Percentiles rank a stretch among this genome's conserved stretches.
Evolutionary conservation across 306 rosid genomes (phyloP).

Genomic region (Quercus alba): DNA sequence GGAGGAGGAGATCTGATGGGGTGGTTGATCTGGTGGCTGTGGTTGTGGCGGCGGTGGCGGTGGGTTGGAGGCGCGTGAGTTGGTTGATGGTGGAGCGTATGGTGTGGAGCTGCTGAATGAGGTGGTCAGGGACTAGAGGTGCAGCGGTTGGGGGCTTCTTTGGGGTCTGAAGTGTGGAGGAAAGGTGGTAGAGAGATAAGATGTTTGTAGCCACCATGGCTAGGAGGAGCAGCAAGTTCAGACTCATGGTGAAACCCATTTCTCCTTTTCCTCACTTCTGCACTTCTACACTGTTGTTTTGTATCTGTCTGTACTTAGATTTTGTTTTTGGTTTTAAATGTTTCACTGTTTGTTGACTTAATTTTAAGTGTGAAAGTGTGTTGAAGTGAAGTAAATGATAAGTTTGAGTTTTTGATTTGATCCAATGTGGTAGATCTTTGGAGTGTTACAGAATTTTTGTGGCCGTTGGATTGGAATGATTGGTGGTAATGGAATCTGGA

Average conservation of each 20-base stretch:
- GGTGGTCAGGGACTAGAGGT: constrained; percentile 68
- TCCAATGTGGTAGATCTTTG: neutral
- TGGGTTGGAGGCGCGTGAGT: constrained; percentile 77
- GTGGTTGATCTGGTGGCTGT: neutral
- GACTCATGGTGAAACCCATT: constrained; percentile 85
- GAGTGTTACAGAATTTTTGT: neutral
- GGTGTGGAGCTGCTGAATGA: constrained; percentile 77
- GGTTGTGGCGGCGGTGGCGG: neutral
- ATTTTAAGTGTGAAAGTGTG: neutral
- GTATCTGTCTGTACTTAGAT: neutral
- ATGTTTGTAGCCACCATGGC: constrained; percentile 99
- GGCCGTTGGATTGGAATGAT: constrained; percentile 3
- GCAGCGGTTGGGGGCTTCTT: constrained; percentile 38
- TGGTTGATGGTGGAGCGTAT: constrained; percentile 96
- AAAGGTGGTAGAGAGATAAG: constrained; percentile 86
- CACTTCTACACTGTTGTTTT: no score
- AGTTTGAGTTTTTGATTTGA: neutral
- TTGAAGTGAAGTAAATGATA: neutral
- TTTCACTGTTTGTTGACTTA: neutral
- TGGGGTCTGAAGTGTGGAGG: constrained; percentile 62
- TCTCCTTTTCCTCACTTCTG: neutral
- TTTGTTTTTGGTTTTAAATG: neutral
- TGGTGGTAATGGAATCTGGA: constrained; percentile 6
- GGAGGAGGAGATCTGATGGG: constrained; percentile 76
- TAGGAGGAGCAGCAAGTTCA: constrained; percentile 66